Evolutionary conservation across 75 land plant species (phyloP), one percentile per base, ranked within the genome.

Genomic region (Larix kaempferi): DNA sequence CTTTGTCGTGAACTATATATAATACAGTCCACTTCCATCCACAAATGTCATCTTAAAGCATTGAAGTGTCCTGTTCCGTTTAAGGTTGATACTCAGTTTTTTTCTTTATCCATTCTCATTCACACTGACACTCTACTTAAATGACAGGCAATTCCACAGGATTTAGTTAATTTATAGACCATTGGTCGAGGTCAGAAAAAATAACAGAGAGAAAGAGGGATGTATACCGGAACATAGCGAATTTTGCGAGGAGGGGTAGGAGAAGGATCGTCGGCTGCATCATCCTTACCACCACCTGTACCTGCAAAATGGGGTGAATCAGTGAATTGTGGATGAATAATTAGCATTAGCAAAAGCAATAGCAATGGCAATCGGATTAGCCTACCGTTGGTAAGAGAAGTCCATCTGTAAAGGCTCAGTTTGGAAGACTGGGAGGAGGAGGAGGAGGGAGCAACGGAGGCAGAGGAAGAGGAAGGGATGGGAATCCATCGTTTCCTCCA

Each of bases 401-500:
- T 81, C 95, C 95, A 93, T 77, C 85, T 91, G 78, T 80, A 93
- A 56, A 93, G 88, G 59, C 89, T 76, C 39, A 93, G 77, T 15
- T 78, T 80, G 6, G 91, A 86, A n/a, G 80, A 23, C 21, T 41
- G 12, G 23, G 73, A 26, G 6, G 75, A 49, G 2, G 75, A 49
- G 49, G 81, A 37, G 66, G 84, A 60, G 74, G 81, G n/a, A 44
- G 60, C 60, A 61, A 33, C 0, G 39, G 56, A 4, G 81, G 80
- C 17, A 44, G 87, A 27, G 13, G 76, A 26, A 16, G 92, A 66
- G 11, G 85, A 73, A 41, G 88, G 27, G 11, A 89, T 76, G 65
- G 90, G 87, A 62, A 89, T 84, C 95, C 95, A 93, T 37, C 61
- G 79, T 81, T 93, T 93, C 87, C 82, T 89, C 95, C 95, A 93